Evolutionary conservation across 1,139 yeast genomes (phyloP).

Genomic region (Casaregolazyma lundiana): DNA sequence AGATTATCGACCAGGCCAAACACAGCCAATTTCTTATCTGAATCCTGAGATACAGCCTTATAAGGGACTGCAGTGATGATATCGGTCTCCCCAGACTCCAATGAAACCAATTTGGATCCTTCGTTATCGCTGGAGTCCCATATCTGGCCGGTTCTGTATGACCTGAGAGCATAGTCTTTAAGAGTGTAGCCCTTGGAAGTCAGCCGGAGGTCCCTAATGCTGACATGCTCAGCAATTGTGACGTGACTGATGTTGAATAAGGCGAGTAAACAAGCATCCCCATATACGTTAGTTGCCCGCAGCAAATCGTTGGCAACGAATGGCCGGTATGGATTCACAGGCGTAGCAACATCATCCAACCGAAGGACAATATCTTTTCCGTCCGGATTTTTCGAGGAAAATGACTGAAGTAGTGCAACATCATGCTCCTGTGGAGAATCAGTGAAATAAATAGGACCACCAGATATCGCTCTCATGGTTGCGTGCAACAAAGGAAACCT

Average conservation of each 20-base stretch:
- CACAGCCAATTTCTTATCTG: conserved; percentile 18
- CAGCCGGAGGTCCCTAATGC: conserved; percentile 11
- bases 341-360: conserved; percentile 21
- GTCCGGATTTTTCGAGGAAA: conserved; percentile 19
- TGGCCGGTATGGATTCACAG: conserved; percentile 23
- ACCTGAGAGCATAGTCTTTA: conserved; percentile 16
- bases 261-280: conserved; percentile 16
- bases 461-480: conserved; percentile 29
- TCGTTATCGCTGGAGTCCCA: conserved; percentile 14
- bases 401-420: conserved; percentile 19
- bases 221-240: conserved; percentile 14
- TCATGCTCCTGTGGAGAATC: conserved; percentile 26
- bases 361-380: conserved; percentile 21
- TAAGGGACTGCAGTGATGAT: conserved; percentile 23
- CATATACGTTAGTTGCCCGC: conserved; percentile 18
- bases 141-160: conserved; percentile 17
- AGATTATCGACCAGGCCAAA: conserved; percentile 24
- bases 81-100: conserved; percentile 22
- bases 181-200: conserved; percentile 1
- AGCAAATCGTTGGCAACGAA: conserved; percentile 16
- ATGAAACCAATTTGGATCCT: conserved; percentile 14
- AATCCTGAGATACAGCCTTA: conserved; percentile 14
- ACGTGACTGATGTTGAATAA: conserved; percentile 23
- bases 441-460: conserved; percentile 32
- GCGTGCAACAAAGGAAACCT: conserved; percentile 27